These are phyloP conservation scores for Alternaria consortialis DNA, from an alignment of 2,329 filamentous ascomycete species.

Conservation along the genomic window DNA sequence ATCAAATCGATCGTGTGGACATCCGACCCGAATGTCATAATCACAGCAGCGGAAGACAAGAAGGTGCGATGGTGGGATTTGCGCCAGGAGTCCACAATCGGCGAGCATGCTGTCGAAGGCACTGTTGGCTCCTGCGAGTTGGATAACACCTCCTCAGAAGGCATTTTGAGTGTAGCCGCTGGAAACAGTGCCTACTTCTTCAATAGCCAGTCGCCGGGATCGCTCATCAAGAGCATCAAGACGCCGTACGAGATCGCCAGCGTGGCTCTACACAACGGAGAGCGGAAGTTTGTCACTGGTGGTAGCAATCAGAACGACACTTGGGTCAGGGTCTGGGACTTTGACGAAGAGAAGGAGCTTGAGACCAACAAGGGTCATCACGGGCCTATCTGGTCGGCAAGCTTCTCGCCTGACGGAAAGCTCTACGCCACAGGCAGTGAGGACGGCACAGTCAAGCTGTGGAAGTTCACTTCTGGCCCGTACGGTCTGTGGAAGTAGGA, in stretches of 20 bases:
- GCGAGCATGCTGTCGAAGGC: slow-evolving; percentile 80
- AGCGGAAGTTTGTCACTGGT: slow-evolving; percentile 86
- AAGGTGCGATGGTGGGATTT: slow-evolving; percentile 95
- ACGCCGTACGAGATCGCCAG: slow-evolving; percentile 88
- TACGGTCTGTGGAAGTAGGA: slow-evolving; percentile 71
- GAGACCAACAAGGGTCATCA: slow-evolving; percentile 97
- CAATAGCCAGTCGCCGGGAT: slow-evolving; percentile 74
- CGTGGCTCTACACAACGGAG: slow-evolving; percentile 83
- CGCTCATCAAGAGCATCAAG: slow-evolving; percentile 78
- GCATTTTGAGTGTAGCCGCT: slow-evolving; percentile 87
- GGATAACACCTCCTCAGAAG: slow-evolving; percentile 68
- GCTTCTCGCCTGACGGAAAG: slow-evolving; percentile 94
- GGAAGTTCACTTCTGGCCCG: slow-evolving; percentile 72
- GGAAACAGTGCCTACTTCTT: slow-evolving; percentile 95
- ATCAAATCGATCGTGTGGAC: slow-evolving; percentile 99
- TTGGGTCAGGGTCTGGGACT: slow-evolving; percentile 94
- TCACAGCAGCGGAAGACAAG: slow-evolving; percentile 90
- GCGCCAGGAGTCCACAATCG: slow-evolving; percentile 75
- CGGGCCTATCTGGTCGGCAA: slow-evolving; percentile 94
- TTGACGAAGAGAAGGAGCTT: slow-evolving; percentile 82
- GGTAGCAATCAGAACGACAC: slow-evolving; percentile 81
- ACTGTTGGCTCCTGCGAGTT: slow-evolving; percentile 93
- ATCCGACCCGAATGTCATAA: slow-evolving; percentile 83
- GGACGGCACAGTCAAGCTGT: slow-evolving; percentile 95
- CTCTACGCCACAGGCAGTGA: slow-evolving; percentile 96